These are phyloP conservation scores for Durotheca rogersii DNA, from an alignment of 495 filamentous ascomycete genomes.

Conservation along the genomic window DNA sequence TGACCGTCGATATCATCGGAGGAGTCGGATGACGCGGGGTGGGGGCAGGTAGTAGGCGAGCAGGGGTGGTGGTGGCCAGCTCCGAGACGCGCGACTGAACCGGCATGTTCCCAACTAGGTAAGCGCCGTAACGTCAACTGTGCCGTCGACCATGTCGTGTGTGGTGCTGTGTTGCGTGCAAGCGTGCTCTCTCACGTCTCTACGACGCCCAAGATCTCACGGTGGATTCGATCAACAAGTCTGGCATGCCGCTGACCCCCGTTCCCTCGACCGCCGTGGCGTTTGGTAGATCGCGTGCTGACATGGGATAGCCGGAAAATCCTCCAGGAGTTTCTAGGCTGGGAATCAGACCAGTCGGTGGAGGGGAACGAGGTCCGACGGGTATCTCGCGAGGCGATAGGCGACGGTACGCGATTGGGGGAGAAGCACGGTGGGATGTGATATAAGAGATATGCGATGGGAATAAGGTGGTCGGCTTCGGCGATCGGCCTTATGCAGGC, in stretches of 20 bases:
- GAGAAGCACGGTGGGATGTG: neutral
- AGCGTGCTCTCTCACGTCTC: no score
- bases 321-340: slow-evolving; percentile 21
- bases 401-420: slow-evolving; percentile 6
- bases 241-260: slow-evolving; percentile 1
- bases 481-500: slow-evolving; percentile 26
- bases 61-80: neutral
- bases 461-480: neutral
- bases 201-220: slow-evolving; percentile 9
- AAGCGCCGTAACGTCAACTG: no score
- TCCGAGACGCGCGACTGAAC: slow-evolving; percentile 3
- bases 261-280: slow-evolving; percentile 2
- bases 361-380: slow-evolving; percentile 8
- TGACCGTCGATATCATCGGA: slow-evolving; percentile 1
- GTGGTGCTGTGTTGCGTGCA: no score
- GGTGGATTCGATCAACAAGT: slow-evolving; percentile 3
- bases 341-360: neutral
- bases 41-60: no score
- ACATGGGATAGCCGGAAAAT: slow-evolving; percentile 19
- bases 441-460: slow-evolving; percentile 16
- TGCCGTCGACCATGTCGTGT: no score
- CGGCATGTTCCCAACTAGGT: neutral
- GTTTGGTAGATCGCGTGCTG: slow-evolving; percentile 5
- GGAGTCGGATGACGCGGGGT: neutral
- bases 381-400: slow-evolving; percentile 16